Conservation (phyloP, 768 basidiomycete species). For the Mycena filopes region DNA sequence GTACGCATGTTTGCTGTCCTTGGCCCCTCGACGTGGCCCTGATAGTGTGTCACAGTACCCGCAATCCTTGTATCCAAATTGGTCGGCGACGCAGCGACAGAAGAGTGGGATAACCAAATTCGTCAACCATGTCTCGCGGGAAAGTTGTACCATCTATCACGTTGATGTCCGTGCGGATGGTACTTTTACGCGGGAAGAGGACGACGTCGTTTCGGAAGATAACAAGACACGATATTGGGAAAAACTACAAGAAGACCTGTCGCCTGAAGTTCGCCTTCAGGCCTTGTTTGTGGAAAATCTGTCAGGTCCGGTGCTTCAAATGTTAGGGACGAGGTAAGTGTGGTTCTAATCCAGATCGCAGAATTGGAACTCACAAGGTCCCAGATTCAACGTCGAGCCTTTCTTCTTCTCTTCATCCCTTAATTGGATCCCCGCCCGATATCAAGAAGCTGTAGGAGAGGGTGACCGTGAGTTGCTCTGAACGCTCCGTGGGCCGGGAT, state of each 20-base stretch:
- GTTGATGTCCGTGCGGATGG: conserved; percentile 54
- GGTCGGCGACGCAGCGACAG: conserved; percentile 59
- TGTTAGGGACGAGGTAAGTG: conserved; percentile 33
- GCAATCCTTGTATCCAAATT: conserved; percentile 64
- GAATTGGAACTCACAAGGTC: background rate
- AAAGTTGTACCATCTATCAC: conserved; percentile 46
- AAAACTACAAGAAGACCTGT: conserved; percentile 40
- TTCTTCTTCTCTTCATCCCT: conserved; percentile 73
- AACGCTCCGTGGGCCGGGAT: background rate
- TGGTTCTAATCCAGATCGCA: background rate
- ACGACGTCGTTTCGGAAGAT: conserved; percentile 34
- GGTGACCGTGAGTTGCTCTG: conserved; percentile 48
- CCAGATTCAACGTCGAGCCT: conserved; percentile 64
- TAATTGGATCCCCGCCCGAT: conserved; percentile 70
- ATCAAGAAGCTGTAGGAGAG: conserved; percentile 56
- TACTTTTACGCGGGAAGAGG: conserved; percentile 39
- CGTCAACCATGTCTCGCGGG: conserved; percentile 34
- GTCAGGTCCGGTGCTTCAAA: conserved; percentile 61
- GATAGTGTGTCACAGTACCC: conserved; percentile 62
- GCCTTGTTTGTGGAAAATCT: conserved; percentile 63
- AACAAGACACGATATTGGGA: conserved; percentile 48
- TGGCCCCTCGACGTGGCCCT: conserved; percentile 28
- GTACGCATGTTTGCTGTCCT: background rate
- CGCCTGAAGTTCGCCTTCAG: conserved; percentile 52
- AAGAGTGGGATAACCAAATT: conserved; percentile 49